Conservation (phyloP, 2,329 filamentous ascomycete genomes). For the Paracamarosporium sp. region DNA sequence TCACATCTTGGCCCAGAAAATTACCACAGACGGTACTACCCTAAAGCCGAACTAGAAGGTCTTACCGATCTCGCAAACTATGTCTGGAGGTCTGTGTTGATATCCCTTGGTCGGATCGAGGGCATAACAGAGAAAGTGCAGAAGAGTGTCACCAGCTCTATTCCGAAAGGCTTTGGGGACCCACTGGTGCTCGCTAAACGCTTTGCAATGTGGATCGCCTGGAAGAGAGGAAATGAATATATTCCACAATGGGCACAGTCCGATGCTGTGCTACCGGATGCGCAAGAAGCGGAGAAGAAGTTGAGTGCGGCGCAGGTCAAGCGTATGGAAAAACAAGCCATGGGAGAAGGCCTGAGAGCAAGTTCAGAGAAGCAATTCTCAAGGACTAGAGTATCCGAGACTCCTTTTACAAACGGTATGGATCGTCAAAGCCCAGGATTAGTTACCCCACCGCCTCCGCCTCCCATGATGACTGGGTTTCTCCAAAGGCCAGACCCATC, state of each 20-base stretch:
- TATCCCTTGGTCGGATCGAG: slow-evolving; percentile 66
- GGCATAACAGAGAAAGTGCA: slow-evolving; percentile 64
- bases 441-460: slow-evolving; percentile 20
- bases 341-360: slow-evolving; percentile 49
- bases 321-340: slow-evolving; percentile 62
- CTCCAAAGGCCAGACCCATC: slow-evolving; percentile 43
- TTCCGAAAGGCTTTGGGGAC: slow-evolving; percentile 68
- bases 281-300: slow-evolving; percentile 56
- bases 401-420: slow-evolving; percentile 18
- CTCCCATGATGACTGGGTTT: slow-evolving; percentile 44
- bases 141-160: slow-evolving; percentile 67
- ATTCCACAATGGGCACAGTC: slow-evolving; percentile 68
- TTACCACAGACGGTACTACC: slow-evolving; percentile 67
- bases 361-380: slow-evolving; percentile 50
- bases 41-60: slow-evolving; percentile 67
- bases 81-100: slow-evolving; percentile 68
- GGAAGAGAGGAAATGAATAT: slow-evolving; percentile 70
- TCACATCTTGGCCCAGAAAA: slow-evolving; percentile 60
- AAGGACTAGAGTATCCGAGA: slow-evolving; percentile 40
- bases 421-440: slow-evolving; percentile 10
- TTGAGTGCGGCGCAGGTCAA: slow-evolving; percentile 62
- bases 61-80: slow-evolving; percentile 65
- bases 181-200: slow-evolving; percentile 65
- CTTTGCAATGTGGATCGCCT: slow-evolving; percentile 71
- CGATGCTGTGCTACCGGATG: slow-evolving; percentile 59